Base-by-base conservation (phyloP, 106 monocot species). In the Dioscorea alata region DNA sequence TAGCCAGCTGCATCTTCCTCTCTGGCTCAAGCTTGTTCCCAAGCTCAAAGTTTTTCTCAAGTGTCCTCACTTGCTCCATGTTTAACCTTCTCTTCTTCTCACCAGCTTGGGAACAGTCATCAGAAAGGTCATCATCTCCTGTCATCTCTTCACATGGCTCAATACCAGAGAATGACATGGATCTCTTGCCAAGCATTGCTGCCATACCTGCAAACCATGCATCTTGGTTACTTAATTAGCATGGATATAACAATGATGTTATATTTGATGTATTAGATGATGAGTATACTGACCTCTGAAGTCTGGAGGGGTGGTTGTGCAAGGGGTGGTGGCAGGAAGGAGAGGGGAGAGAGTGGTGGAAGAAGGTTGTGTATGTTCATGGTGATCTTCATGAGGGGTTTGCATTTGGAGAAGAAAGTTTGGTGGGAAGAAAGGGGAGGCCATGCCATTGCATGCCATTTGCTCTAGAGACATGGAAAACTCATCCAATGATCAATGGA, bases 11-110 rank as follows among this genome's bases (percentile, higher is more conserved):
- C 77, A 78, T 75, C 67, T 94, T 94, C 65, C 93, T 86, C 81
- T 94, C 93, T 4, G 93, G 86, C 64, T 94, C 93, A 23, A 94
- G 81, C 78, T 90, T 94, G 73, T 87, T 94, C 67, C 86, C 90
- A 17, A 90, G 74, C 82, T 94, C 89, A 58, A 94, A 94, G 64
- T 80, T 90, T 80, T 82, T 86, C 84, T 94, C 93, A 61, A 94
- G 54, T 42, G 86, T 82, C 76, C 82, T 84, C 81, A 94, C 93
- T 60, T 94, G 93, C 80, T 90, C 93, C 73, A 80, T 71, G 78
- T 80, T 94, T 25, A 94, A 84, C 75, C 93, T 81, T 75, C 86
- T 81, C 84, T 94, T 90, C 80, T 87, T 91, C 74, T 85, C 90
- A 67, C 91, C 95, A 4, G 67, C 72, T 48, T 73, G 81, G 2